Conservation (phyloP, 2,329 filamentous ascomycete genomes). For the Aspergillus latus region DNA sequence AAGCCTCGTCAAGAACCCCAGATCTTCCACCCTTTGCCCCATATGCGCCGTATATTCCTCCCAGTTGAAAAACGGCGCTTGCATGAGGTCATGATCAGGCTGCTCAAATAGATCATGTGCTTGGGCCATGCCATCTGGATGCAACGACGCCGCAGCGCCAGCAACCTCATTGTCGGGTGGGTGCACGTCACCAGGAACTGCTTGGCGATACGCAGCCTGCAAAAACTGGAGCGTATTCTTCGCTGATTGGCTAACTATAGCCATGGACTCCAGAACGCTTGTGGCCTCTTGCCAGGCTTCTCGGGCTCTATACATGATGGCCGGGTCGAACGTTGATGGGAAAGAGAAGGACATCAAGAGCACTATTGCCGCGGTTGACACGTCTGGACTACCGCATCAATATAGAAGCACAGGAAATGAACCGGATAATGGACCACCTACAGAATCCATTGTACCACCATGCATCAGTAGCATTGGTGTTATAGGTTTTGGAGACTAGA, state of each 20-base stretch:
- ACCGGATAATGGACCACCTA: constrained; percentile 20
- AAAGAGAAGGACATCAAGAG: constrained; percentile 33
- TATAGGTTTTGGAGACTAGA: constrained; percentile 31
- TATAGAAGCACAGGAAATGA: not conserved
- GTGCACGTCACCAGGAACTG: not conserved
- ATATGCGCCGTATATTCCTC: constrained; percentile 2
- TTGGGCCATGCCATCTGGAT: not conserved
- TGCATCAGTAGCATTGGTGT: constrained; percentile 27
- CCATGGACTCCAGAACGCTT: constrained; percentile 29
- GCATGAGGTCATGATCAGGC: not conserved
- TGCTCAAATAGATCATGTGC: constrained; percentile 1
- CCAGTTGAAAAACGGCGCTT: constrained; percentile 2
- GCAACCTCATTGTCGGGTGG: not conserved
- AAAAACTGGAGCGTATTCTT: constrained; percentile 26
- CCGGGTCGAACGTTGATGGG: constrained; percentile 22
- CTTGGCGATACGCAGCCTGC: constrained; percentile 7
- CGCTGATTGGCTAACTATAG: constrained; percentile 30
- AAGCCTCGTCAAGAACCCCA: constrained; percentile 5
- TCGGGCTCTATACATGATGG: constrained; percentile 16
- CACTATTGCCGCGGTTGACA: constrained; percentile 33
- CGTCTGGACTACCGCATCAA: constrained; percentile 22
- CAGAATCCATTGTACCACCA: constrained; percentile 46
- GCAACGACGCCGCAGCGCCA: not conserved
- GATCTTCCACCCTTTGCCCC: constrained; percentile 2
- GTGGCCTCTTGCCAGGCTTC: constrained; percentile 31